Evolutionary conservation across 495 filamentous ascomycete genomes (phyloP).

Genomic region (Clohesyomyces aquaticus): DNA sequence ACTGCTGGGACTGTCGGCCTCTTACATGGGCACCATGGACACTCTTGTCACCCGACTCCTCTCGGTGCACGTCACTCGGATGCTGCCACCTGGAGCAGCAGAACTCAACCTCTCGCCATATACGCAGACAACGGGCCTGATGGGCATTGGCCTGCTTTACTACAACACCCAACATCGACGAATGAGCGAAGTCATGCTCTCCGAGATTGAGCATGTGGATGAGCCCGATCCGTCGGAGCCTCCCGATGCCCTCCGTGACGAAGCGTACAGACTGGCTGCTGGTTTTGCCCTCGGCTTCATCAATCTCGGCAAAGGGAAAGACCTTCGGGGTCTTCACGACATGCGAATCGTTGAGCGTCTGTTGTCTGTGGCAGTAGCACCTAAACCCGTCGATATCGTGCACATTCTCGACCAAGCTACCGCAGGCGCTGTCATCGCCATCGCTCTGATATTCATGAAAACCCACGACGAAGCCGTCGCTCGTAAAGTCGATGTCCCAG

Average conservation of each 20-base stretch:
- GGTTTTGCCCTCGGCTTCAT: slow-evolving; percentile 94
- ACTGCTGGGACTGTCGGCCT: slow-evolving; percentile 87
- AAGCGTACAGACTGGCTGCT: slow-evolving; percentile 91
- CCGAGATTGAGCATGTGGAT: slow-evolving; percentile 87
- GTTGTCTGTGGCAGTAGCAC: slow-evolving; percentile 78
- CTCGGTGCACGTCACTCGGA: slow-evolving; percentile 94
- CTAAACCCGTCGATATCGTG: slow-evolving; percentile 83
- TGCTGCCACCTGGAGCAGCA: slow-evolving; percentile 87
- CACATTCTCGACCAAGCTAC: slow-evolving; percentile 92
- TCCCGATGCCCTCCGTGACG: slow-evolving; percentile 77
- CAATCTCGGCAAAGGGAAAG: slow-evolving; percentile 86
- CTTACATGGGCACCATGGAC: slow-evolving; percentile 96
- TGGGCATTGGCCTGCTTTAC: slow-evolving; percentile 96
- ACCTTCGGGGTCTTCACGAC: slow-evolving; percentile 86
- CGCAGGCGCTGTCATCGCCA: slow-evolving; percentile 83
- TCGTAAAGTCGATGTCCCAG: slow-evolving; percentile 88
- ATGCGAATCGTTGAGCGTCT: slow-evolving; percentile 92
- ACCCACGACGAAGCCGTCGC: slow-evolving; percentile 87
- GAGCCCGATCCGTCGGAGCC: slow-evolving; percentile 67
- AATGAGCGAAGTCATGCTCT: slow-evolving; percentile 99
- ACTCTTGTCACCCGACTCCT: slow-evolving; percentile 89
- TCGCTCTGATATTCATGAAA: slow-evolving; percentile 98
- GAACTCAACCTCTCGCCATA: slow-evolving; percentile 91
- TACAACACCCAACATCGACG: slow-evolving; percentile 93
- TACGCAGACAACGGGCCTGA: slow-evolving; percentile 95